Conservation (phyloP, 2,329 filamentous ascomycete genomes). For the Annulohypoxylon truncatum region DNA sequence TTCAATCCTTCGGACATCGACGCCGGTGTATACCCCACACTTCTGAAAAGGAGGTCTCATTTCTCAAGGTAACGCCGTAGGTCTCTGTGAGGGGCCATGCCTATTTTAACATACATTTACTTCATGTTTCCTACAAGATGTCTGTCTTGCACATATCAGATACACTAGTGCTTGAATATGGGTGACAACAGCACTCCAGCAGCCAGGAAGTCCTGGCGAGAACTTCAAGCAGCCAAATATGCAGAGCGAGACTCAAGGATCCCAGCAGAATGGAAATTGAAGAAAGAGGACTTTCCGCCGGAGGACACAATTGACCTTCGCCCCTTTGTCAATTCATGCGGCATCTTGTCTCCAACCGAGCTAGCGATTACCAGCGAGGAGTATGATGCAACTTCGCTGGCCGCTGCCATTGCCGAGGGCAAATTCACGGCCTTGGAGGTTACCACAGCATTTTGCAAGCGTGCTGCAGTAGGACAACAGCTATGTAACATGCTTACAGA, state of each 20-base stretch:
- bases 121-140: neutral
- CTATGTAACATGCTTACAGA: constrained; percentile 54
- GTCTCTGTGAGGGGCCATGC: constrained; percentile 7
- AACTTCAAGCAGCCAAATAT: constrained; percentile 38
- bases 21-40: constrained; percentile 22
- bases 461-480: constrained; percentile 62
- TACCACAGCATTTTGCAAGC: constrained; percentile 60
- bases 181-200: constrained; percentile 2
- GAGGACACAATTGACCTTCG: constrained; percentile 39
- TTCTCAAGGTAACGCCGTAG: neutral
- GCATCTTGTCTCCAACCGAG: constrained; percentile 35
- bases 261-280: constrained; percentile 41
- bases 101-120: constrained; percentile 3
- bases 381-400: constrained; percentile 42
- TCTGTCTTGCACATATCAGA: neutral
- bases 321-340: constrained; percentile 33
- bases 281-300: constrained; percentile 33
- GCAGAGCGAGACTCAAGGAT: constrained; percentile 40
- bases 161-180: constrained; percentile 21
- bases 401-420: constrained; percentile 40
- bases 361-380: constrained; percentile 39
- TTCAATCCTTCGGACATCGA: constrained; percentile 22
- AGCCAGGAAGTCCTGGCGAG: constrained; percentile 39
- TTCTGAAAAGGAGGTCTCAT: constrained; percentile 1
- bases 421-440: constrained; percentile 43